Percentiles rank a stretch among this genome's conserved stretches.
Evolutionary conservation across 2,329 filamentous ascomycete species (phyloP).

Genomic region (Orbilia brochopaga): DNA sequence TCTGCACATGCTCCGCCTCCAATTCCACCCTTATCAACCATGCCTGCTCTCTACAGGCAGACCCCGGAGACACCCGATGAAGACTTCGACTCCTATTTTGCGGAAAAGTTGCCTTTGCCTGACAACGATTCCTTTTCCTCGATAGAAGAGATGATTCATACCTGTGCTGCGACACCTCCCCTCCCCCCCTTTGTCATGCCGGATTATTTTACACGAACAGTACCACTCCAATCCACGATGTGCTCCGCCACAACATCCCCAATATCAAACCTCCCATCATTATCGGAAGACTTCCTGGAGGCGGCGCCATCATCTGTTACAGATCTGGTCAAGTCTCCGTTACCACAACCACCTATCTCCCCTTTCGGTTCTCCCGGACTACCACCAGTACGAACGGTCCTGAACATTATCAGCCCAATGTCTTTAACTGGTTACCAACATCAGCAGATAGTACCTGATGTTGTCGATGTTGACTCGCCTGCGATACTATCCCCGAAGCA

Average conservation of each 20-base stretch:
- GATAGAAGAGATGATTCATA: constrained; percentile 47
- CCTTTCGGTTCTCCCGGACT: constrained; percentile 50
- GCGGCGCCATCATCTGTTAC: constrained; percentile 5
- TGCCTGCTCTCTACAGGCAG: constrained; percentile 51
- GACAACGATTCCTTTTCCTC: constrained; percentile 52
- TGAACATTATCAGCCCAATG: constrained; percentile 52
- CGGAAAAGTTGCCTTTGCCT: constrained; percentile 38
- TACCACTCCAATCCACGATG: constrained; percentile 29
- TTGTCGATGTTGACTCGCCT: constrained; percentile 44
- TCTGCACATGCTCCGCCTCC: constrained; percentile 50
- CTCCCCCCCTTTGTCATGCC: constrained; percentile 49
- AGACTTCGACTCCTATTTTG: constrained; percentile 52
- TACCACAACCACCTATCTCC: constrained; percentile 47
- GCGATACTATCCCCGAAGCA: constrained; percentile 46
- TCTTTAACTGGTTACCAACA: constrained; percentile 51
- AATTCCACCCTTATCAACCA: constrained; percentile 52
- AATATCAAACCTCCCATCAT: constrained; percentile 24
- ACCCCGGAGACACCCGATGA: constrained; percentile 53
- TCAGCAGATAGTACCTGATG: constrained; percentile 38
- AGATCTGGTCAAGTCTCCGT: constrained; percentile 39
- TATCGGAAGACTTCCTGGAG: constrained; percentile 43
- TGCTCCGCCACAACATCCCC: constrained; percentile 41
- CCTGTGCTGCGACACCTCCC: constrained; percentile 21
- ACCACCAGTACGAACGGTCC: constrained; percentile 46
- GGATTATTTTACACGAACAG: constrained; percentile 47